Base-by-base conservation (phyloP, 371 early-diverging fungal species). In the Apophysomyces trapeziformis region DNA sequence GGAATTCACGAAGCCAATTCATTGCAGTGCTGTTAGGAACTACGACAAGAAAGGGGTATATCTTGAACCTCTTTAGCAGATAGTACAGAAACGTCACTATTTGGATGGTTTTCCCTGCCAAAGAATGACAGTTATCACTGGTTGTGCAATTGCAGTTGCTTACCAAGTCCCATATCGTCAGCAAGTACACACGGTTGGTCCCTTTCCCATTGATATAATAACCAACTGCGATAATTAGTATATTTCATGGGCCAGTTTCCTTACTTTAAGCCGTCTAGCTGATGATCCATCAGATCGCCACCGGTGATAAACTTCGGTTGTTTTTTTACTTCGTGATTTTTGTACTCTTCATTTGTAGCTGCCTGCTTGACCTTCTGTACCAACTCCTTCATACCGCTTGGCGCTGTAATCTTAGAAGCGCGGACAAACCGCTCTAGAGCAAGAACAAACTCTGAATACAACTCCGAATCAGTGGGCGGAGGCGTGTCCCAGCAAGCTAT, bases 81-180 rank as follows among this genome's bases (percentile, higher is more conserved):
- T 71, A 77, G 38, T 74, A 76, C 26, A 98, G 70, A 66, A 94
- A 90, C 0, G 93, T 76, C 26, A 97, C 90, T 26, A 90, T 84
- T 70, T 97, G 97, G 38, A 97, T 87, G 0, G 97, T 97, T 75
- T 97, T 97, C 44, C 95, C 77, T 75, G 62, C 13, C 38, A 32
- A 59, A 26, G n/a, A n/a, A 18, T 6, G 32, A 54, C 7, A 57
- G 14, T n/a, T 26, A 26, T 26, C 32, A 26, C 32, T 26, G 2
- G 32, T 0, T 26, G 2, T 26, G 3, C 32, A 26, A 57, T 43
- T 41, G 38, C 9, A 18, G 38, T 63, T 47, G 18, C 89, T 83
- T 89, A 67, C 94, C 98, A 63, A 96, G 74, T 7, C 95, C 95
- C 94, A 95, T 95, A 72, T 96, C 95, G 79, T 98, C 98, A 2